Conservation (phyloP, 2,329 filamentous ascomycete species). For the Coniochaeta sp. region DNA sequence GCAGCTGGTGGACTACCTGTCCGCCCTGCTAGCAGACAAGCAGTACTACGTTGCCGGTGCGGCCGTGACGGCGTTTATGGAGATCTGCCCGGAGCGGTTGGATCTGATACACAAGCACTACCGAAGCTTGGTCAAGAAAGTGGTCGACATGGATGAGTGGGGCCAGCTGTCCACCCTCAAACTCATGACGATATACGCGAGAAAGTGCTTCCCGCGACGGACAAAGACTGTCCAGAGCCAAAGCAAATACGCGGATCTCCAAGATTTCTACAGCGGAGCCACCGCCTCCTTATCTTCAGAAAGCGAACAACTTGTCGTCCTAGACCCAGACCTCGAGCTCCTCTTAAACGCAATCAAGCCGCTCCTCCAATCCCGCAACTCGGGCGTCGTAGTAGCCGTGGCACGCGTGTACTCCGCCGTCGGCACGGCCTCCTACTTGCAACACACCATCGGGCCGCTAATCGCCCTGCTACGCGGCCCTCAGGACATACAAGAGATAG, state of each 20-base stretch:
- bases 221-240: conserved; percentile 47
- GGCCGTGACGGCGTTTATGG: conserved; percentile 81
- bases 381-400: conserved; percentile 88
- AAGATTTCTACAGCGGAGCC: conserved; percentile 77
- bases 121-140: conserved; percentile 73
- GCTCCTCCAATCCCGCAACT: conserved; percentile 87
- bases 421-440: conserved; percentile 70
- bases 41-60: conserved; percentile 97
- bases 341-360: conserved; percentile 73
- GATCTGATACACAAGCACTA: conserved; percentile 92
- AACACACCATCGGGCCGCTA: conserved; percentile 71
- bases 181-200: conserved; percentile 76
- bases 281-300: conserved; percentile 30
- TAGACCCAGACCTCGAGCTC: conserved; percentile 78
- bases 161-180: conserved; percentile 78
- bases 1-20: conserved; percentile 76
- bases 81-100: conserved; percentile 79
- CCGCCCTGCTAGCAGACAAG: conserved; percentile 73
- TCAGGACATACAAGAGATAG: conserved; percentile 82
- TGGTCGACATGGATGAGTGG: conserved; percentile 99
- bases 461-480: conserved; percentile 79
- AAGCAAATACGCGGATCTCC: conserved; percentile 36
- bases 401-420: conserved; percentile 79
- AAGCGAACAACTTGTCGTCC: conserved; percentile 48
- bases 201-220: conserved; percentile 76